phyloP scores from a whole-genome alignment of 768 basidiomycete species.

The Rossbeevera mucosa region DNA sequence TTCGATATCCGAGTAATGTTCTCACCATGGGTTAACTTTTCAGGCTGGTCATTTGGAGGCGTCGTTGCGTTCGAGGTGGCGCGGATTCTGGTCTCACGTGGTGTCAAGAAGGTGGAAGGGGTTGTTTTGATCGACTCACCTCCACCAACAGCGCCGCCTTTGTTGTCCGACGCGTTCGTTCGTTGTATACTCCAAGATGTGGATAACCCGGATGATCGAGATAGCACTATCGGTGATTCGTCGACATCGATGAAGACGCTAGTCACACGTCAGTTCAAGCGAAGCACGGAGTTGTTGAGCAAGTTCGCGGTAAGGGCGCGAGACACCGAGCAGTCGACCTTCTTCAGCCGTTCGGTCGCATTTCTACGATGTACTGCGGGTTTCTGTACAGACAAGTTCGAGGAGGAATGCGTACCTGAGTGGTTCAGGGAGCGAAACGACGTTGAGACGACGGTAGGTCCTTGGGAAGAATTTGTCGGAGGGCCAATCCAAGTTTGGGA shows the following conservation, averaged over 20 bases:
- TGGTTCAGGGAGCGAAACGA: constrained; percentile 52
- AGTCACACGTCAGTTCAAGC: constrained; percentile 46
- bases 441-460: constrained; percentile 27
- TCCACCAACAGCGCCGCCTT: constrained; percentile 46
- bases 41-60: constrained; percentile 80
- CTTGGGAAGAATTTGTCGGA: constrained; percentile 47
- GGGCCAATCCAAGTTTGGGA: constrained; percentile 40
- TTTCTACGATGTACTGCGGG: constrained; percentile 52
- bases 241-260: constrained; percentile 34
- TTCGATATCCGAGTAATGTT: background rate
- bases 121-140: constrained; percentile 68
- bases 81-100: constrained; percentile 39
- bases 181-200: constrained; percentile 39
- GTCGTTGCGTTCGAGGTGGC: constrained; percentile 66
- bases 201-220: constrained; percentile 6
- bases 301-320: constrained; percentile 31
- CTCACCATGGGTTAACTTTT: background rate
- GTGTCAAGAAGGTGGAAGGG: constrained; percentile 44
- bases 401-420: constrained; percentile 34
- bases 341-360: constrained; percentile 28
- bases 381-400: constrained; percentile 32
- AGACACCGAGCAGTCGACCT: constrained; percentile 5
- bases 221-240: constrained; percentile 16
- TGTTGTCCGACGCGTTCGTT: constrained; percentile 51
- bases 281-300: constrained; percentile 44